phyloP scores from a whole-genome alignment of 352 stramenopile species.

The Globisporangium nunn region DNA sequence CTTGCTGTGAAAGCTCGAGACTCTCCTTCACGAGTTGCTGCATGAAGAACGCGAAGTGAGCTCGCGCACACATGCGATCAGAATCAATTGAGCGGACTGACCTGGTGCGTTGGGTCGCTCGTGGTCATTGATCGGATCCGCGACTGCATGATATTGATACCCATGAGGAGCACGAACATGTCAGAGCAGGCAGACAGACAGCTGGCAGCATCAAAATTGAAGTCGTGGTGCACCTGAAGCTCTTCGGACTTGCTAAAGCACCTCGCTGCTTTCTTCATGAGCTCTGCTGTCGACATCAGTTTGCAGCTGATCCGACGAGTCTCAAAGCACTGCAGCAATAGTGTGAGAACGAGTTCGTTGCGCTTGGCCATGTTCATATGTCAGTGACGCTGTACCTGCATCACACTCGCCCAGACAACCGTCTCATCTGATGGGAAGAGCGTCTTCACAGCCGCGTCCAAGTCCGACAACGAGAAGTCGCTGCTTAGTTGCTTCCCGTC shows the following conservation, averaged over 20 bases:
- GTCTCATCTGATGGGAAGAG: constrained; percentile 10
- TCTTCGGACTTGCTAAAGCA: constrained; percentile 30
- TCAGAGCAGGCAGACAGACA: neutral
- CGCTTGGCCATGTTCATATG: neutral
- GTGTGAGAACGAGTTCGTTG: neutral
- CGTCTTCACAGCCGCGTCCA: neutral
- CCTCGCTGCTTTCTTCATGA: constrained; percentile 17
- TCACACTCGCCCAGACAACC: constrained; percentile 8
- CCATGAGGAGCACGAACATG: neutral
- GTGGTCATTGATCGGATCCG: constrained; percentile 6
- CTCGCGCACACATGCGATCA: neutral
- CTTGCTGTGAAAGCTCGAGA: constrained; percentile 40
- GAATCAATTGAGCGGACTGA: neutral
- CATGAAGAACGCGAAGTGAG: neutral
- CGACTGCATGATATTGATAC: neutral
- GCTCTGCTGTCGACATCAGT: constrained; percentile 17
- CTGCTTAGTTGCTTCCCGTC: neutral
- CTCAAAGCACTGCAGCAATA: constrained; percentile 14
- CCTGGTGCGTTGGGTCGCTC: constrained; percentile 6
- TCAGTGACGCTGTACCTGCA: constrained; percentile 6
- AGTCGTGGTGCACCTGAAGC: constrained; percentile 19
- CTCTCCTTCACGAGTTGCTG: constrained; percentile 34
- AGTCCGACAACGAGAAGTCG: neutral
- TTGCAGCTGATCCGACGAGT: constrained; percentile 22
- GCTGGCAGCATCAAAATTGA: neutral